Percentiles rank a stretch among this genome's conserved stretches.
Evolutionary conservation across 2,329 filamentous ascomycete species (phyloP).

Genomic region (Fusarium nelsonii): DNA sequence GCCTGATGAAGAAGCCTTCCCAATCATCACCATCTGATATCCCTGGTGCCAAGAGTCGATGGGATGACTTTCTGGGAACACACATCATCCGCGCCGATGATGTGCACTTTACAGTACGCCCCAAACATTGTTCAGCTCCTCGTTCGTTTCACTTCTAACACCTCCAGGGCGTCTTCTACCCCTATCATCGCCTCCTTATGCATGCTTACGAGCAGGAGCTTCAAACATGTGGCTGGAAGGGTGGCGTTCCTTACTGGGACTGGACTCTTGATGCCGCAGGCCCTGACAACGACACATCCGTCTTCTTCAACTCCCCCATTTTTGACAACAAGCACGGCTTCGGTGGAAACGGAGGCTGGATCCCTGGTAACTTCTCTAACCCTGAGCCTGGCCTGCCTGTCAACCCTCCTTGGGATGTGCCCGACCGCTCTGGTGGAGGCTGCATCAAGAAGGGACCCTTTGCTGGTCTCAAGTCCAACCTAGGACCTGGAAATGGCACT

Average conservation of each 20-base stretch:
- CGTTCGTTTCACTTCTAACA: neutral
- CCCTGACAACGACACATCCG: conserved; percentile 25
- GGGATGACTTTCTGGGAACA: conserved; percentile 35
- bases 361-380: conserved; percentile 32
- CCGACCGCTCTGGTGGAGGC: conserved; percentile 38
- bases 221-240: conserved; percentile 41
- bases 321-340: conserved; percentile 49
- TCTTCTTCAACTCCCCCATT: conserved; percentile 45
- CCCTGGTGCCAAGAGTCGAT: conserved; percentile 28
- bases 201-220: conserved; percentile 45
- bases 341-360: conserved; percentile 29
- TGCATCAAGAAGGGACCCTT: conserved; percentile 47
- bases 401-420: conserved; percentile 34
- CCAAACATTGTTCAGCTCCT: rapidly evolving
- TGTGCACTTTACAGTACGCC: conserved; percentile 32
- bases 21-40: conserved; percentile 18
- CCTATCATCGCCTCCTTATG: conserved; percentile 31
- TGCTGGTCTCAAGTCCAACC: conserved; percentile 29
- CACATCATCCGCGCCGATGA: conserved; percentile 32
- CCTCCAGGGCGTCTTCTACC: conserved; percentile 27
- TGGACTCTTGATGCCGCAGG: conserved; percentile 37
- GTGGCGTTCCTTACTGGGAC: conserved; percentile 45
- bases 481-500: conserved; percentile 22
- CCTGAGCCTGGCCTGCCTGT: conserved; percentile 26
- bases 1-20: conserved; percentile 26